Evolutionary conservation across 2,329 filamentous ascomycete genomes (phyloP).

Genomic region (Colletotrichum sp.): DNA sequence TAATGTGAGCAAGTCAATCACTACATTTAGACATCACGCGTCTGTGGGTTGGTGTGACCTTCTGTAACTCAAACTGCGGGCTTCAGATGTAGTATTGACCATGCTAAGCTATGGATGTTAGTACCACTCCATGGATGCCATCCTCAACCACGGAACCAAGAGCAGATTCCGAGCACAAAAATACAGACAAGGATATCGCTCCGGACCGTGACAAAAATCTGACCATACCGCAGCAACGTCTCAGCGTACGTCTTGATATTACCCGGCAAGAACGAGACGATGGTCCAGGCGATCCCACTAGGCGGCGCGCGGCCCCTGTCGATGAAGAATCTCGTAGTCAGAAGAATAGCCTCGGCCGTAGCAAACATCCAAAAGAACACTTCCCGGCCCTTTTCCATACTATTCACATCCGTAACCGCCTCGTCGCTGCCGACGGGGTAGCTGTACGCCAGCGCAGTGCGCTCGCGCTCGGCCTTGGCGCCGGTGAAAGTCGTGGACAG

Average conservation of each 20-base stretch:
- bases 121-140: not conserved
- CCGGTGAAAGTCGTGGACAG: conserved; percentile 73
- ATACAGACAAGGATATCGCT: conserved; percentile 77
- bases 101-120: not conserved
- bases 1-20: not conserved
- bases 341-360: conserved; percentile 74
- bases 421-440: conserved; percentile 30
- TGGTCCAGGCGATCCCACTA: conserved; percentile 66
- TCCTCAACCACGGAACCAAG: conserved; percentile 44
- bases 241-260: conserved; percentile 67
- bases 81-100: not conserved
- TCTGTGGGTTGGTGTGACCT: not conserved
- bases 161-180: conserved; percentile 72
- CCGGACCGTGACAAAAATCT: conserved; percentile 75
- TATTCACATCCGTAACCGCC: conserved; percentile 26
- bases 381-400: conserved; percentile 42
- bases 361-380: conserved; percentile 83
- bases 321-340: conserved; percentile 74
- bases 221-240: conserved; percentile 67
- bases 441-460: conserved; percentile 36
- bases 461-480: conserved; percentile 63
- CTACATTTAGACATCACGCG: not conserved
- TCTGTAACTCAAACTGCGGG: not conserved
- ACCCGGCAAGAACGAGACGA: conserved; percentile 70
- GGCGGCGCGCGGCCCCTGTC: conserved; percentile 65